Evolutionary conservation across 208 protist genomes (phyloP).

Genomic region (Jaenimonas drosophilae): DNA sequence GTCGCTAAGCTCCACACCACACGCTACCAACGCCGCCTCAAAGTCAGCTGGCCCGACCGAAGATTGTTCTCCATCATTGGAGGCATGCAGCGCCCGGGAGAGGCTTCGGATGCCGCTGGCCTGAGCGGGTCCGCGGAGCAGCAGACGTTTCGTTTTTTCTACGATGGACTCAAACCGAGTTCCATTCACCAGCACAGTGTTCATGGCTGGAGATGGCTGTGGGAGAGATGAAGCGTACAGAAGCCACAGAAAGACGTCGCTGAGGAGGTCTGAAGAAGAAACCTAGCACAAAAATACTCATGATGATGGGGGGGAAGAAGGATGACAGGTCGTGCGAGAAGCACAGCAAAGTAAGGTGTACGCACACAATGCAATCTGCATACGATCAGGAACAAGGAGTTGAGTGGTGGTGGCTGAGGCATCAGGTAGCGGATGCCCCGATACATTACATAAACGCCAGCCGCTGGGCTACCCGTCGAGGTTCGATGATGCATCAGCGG

Average conservation of each 20-base stretch:
- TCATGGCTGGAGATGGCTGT: slow-evolving; percentile 6
- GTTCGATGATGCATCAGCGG: too few relatives aligned
- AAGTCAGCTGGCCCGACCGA: slow-evolving; percentile 29
- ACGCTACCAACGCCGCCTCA: slow-evolving; percentile 17
- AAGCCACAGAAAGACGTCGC: neutral
- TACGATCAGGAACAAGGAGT: too few relatives aligned
- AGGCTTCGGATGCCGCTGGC: slow-evolving; percentile 70
- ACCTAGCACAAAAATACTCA: too few relatives aligned
- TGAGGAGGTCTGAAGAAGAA: neutral
- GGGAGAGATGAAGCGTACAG: neutral
- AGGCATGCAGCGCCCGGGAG: slow-evolving; percentile 55
- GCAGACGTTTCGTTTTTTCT: slow-evolving; percentile 44
- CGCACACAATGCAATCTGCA: too few relatives aligned
- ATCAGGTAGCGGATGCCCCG: too few relatives aligned
- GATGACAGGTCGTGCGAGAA: too few relatives aligned
- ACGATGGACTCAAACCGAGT: slow-evolving; percentile 27
- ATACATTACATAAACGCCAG: too few relatives aligned
- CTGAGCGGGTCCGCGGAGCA: slow-evolving; percentile 23
- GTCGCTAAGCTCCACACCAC: slow-evolving; percentile 29
- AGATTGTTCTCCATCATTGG: slow-evolving; percentile 42
- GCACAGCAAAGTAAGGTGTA: too few relatives aligned
- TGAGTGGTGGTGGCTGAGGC: too few relatives aligned
- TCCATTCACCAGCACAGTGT: slow-evolving; percentile 17
- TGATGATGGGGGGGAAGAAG: too few relatives aligned
- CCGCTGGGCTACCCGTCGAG: too few relatives aligned